These are phyloP conservation scores for Debaryomycetaceae sp. DNA, from an alignment of 1,139 yeast genomes.

Conservation along the genomic window DNA sequence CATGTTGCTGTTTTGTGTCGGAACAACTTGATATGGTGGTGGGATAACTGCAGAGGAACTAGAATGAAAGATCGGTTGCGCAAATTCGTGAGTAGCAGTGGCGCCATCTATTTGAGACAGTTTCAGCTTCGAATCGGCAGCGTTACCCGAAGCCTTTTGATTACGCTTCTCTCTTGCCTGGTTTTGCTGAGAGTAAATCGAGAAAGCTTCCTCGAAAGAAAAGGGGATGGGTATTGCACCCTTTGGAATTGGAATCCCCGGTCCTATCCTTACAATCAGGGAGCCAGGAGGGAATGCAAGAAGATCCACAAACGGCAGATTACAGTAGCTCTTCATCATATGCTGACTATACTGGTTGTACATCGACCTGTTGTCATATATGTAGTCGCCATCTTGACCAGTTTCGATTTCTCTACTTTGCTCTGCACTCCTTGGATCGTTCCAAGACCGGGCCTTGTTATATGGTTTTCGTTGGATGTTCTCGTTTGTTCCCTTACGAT, in stretches of 20 bases:
- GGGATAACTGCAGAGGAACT: neutral
- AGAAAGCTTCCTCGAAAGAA: conserved; percentile 3
- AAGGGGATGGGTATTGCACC: conserved; percentile 20
- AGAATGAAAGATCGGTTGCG: neutral
- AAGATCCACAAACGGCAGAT: conserved; percentile 1
- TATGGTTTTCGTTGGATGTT: neutral
- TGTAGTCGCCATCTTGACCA: neutral
- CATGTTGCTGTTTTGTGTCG: neutral
- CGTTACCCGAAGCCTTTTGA: neutral
- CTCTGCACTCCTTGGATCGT: neutral
- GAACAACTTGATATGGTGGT: neutral
- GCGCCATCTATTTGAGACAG: neutral
- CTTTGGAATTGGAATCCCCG: conserved; percentile 22
- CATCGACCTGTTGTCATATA: neutral
- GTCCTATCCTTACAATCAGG: conserved; percentile 18
- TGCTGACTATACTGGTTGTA: neutral
- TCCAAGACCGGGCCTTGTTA: neutral
- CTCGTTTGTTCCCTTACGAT: neutral
- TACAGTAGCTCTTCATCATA: neutral
- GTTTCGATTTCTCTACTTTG: neutral
- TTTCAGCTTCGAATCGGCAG: neutral
- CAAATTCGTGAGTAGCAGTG: neutral
- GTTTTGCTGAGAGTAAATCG: neutral
- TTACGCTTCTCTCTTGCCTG: neutral
- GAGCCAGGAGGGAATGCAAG: conserved; percentile 14